phyloP scores from a whole-genome alignment of 2,329 filamentous ascomycete species.

The Onygenales sp. region DNA sequence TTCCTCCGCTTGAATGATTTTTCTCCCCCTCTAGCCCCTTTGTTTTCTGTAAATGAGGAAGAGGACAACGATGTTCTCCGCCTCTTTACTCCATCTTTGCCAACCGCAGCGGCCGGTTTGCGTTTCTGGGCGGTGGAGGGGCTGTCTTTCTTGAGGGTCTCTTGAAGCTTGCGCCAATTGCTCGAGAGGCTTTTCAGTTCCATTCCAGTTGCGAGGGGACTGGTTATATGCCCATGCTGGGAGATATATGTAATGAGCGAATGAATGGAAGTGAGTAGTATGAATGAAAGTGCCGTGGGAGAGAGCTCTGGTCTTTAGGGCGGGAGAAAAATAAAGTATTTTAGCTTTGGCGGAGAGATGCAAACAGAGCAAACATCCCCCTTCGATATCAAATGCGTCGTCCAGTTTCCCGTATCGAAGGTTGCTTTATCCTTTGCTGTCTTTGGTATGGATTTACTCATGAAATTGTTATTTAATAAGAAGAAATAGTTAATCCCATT shows the following conservation, averaged over 20 bases:
- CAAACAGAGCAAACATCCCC: conserved; percentile 11
- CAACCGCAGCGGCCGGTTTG: conserved; percentile 15
- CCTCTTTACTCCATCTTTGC: conserved; percentile 8
- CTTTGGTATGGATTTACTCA: too few relatives aligned
- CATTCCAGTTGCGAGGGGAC: conserved; percentile 23
- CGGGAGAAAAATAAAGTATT: neutral
- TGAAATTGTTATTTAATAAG: too few relatives aligned
- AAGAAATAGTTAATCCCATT: too few relatives aligned
- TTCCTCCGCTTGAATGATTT: neutral
- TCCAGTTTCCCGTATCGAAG: too few relatives aligned
- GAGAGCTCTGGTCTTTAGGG: neutral
- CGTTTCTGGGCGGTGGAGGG: conserved; percentile 19
- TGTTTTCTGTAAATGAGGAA: neutral
- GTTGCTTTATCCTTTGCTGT: too few relatives aligned
- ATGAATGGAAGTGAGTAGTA: neutral
- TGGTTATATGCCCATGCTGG: neutral
- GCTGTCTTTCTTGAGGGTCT: conserved; percentile 29
- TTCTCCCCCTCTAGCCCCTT: neutral
- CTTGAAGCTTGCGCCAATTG: conserved; percentile 43
- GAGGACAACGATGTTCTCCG: conserved; percentile 6
- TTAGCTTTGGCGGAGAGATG: neutral
- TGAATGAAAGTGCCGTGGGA: neutral
- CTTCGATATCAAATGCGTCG: neutral
- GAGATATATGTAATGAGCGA: neutral
- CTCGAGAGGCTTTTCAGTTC: conserved; percentile 36